Conservation (phyloP, 164 flowering plant species). For the Platanus orientalis region DNA sequence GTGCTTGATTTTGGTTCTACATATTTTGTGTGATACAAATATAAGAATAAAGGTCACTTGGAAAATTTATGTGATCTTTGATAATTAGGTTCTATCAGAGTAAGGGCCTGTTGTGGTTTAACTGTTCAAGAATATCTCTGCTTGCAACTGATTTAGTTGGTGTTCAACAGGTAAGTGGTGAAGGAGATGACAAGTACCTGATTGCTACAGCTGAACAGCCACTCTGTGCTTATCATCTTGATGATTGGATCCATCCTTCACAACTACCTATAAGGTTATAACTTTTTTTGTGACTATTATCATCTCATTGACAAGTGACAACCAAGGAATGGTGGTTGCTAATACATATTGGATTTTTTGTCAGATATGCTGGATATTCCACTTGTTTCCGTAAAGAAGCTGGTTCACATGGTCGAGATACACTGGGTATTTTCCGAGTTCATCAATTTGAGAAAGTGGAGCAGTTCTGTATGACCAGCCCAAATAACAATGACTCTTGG, state of each 20-base stretch:
- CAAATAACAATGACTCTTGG: constrained; percentile 78
- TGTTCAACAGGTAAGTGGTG: constrained; percentile 78
- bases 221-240: constrained; percentile 87
- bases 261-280: constrained; percentile 75
- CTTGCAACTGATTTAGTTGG: constrained; percentile 9
- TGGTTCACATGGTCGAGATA: constrained; percentile 95
- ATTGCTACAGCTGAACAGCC: constrained; percentile 99
- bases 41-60: too few species aligned
- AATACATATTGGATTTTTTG: constrained; percentile 9
- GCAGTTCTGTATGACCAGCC: constrained; percentile 87
- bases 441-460: constrained; percentile 98
- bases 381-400: constrained; percentile 99
- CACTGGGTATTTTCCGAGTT: constrained; percentile 89
- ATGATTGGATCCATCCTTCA: constrained; percentile 95
- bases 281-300: neutral
- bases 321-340: constrained; percentile 2
- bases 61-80: too few species aligned
- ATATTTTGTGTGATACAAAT: too few species aligned
- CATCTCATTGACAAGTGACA: neutral
- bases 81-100: too few species aligned
- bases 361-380: constrained; percentile 92
- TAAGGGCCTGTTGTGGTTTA: too few species aligned
- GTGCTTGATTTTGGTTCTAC: too few species aligned
- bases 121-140: neutral
- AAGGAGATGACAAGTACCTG: constrained; percentile 94